phyloP scores from a whole-genome alignment of 2,329 filamentous ascomycete species.

The Saccharata proteae region DNA sequence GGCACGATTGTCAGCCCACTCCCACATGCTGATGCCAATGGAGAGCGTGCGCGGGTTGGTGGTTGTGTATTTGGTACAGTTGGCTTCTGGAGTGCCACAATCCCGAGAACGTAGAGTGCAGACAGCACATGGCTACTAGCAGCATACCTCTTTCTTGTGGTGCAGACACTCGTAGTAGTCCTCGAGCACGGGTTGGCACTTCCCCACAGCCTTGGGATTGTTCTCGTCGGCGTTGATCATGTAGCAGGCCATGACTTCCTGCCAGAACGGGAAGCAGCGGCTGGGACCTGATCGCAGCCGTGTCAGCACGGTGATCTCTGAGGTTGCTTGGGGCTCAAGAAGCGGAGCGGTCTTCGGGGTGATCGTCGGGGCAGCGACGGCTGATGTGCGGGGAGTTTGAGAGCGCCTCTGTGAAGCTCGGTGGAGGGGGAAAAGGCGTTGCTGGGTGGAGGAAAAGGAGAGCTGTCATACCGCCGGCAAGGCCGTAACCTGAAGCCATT shows the following conservation, averaged over 20 bases:
- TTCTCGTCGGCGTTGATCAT: slow-evolving; percentile 75
- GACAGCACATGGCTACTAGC: slow-evolving; percentile 10
- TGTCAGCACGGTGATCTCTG: not conserved
- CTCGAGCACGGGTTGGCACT: slow-evolving; percentile 74
- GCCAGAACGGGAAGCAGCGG: slow-evolving; percentile 99
- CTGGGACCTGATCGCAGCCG: slow-evolving; percentile 40
- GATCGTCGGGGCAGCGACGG: not conserved
- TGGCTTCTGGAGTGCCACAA: too few relatives aligned
- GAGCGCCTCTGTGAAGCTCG: slow-evolving; percentile 2
- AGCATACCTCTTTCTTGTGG: slow-evolving; percentile 90
- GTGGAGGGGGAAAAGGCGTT: slow-evolving; percentile 1
- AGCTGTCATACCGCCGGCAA: slow-evolving; percentile 57
- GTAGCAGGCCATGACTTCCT: slow-evolving; percentile 97
- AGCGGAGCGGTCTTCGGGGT: not conserved
- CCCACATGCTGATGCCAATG: not conserved
- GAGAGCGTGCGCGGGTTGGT: not conserved
- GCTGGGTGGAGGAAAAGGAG: not conserved
- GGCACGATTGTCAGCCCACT: too few relatives aligned
- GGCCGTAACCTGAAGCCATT: slow-evolving; percentile 76
- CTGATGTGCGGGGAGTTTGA: not conserved
- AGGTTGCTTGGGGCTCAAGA: not conserved
- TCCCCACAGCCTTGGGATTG: slow-evolving; percentile 84
- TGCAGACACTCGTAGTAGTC: slow-evolving; percentile 99
- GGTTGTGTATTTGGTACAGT: too few relatives aligned
- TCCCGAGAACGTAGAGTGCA: too few relatives aligned